Base-by-base conservation (phyloP, 2,329 filamentous ascomycete species). In the Trichoderma sp. region DNA sequence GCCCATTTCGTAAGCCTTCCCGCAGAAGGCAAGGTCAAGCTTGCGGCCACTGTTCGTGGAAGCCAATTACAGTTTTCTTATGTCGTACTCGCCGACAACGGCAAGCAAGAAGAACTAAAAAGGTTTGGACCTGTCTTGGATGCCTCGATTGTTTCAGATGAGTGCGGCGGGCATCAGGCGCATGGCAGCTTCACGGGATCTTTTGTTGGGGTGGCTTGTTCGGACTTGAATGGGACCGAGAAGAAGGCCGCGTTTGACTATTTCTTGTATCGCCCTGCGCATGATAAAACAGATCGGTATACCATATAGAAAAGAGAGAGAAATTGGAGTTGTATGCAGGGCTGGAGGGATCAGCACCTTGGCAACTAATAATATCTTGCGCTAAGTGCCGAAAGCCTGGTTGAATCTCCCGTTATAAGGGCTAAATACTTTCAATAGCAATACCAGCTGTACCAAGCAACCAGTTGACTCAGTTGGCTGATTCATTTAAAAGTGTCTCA, bases 161-260 rank as follows among this genome's bases (percentile, higher is more conserved):
- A 90, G 78, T 90, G 88, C 69, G 88, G 88, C 11, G 88, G 87
- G 0, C 87, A 89, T 71, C 83, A 85, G 70, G 83, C 80, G 2
- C 86, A 89, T 71, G 88, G 88, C 1, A 90, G 88, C 75, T 90
- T 90, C 71, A 90, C 88, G 0, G 88, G 88, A 0, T 86, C 88
- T 0, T 88, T 88, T 78, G 83, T 87, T 0, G 86, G 86, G 0
- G 77, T 88, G 71, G 86, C 86, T 0, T 85, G 83, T 52, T 87
- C 85, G 3, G 86, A 88, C 75, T 67, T 87, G 53, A 87, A 88
- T 68, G 86, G 86, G 2, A 82, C 81, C 19, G 84, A 79, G 10
- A 71, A 76, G 65, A 75, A 78, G 64, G 86, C 86, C 0, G 77
- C 70, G 5, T 88, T 88, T 76, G 85, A 86, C 68, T 82, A 85